These are phyloP conservation scores for Solioccasus polychromus DNA, from an alignment of 768 basidiomycete species.

Conservation along the genomic window DNA sequence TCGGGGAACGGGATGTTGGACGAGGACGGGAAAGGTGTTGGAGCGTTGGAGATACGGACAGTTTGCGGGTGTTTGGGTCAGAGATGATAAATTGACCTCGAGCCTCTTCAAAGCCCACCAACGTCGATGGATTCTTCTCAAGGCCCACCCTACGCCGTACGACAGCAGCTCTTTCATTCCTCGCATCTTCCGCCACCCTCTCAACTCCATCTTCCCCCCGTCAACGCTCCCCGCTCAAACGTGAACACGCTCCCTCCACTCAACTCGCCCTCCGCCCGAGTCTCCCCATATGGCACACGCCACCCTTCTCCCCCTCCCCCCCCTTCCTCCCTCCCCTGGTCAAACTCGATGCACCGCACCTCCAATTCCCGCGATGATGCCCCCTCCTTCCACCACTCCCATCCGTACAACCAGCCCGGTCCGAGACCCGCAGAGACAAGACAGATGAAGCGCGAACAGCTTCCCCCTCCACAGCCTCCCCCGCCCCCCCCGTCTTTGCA, in stretches of 20 bases:
- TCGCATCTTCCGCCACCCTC: conserved; percentile 45
- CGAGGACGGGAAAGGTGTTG: background rate
- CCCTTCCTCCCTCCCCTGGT: conserved; percentile 25
- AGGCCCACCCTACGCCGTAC: conserved; percentile 27
- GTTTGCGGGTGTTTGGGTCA: conserved; percentile 29
- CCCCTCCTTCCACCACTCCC: conserved; percentile 21
- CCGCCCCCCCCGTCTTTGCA: conserved; percentile 18
- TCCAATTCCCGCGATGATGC: conserved; percentile 44
- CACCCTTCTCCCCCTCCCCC: conserved; percentile 29
- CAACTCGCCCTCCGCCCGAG: conserved; percentile 28
- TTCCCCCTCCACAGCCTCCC: conserved; percentile 23
- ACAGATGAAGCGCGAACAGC: conserved; percentile 30
- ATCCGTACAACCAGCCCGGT: conserved; percentile 22
- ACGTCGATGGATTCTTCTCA: conserved; percentile 27
- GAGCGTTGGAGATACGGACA: conserved; percentile 8
- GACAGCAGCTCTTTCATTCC: conserved; percentile 39
- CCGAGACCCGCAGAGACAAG: conserved; percentile 22
- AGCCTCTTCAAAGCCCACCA: background rate
- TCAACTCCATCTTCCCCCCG: conserved; percentile 38
- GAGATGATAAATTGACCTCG: too few species aligned
- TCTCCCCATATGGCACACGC: conserved; percentile 23
- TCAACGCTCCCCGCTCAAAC: conserved; percentile 32
- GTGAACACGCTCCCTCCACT: conserved; percentile 43
- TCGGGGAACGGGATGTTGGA: background rate
- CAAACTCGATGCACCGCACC: conserved; percentile 32